Conservation (phyloP, 495 filamentous ascomycete genomes). For the Collariella sp. region DNA sequence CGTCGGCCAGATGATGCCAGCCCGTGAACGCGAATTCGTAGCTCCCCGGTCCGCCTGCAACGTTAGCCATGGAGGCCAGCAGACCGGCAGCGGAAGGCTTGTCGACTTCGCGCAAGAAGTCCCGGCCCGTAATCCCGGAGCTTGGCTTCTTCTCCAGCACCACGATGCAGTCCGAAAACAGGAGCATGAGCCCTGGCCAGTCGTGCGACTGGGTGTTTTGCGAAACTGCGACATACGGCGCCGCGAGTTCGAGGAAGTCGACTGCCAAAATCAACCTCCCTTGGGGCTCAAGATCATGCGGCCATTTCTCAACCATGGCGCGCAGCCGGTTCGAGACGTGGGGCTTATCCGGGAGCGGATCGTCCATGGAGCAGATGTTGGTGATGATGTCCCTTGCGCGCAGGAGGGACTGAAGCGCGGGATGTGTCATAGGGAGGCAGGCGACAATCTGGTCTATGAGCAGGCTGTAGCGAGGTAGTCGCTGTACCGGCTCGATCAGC, state of each 20-base stretch:
- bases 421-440: conserved; percentile 73
- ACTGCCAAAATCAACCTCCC: conserved; percentile 79
- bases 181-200: conserved; percentile 61
- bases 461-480: conserved; percentile 87
- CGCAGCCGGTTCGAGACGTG: conserved; percentile 64
- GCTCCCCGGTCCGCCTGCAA: conserved; percentile 39
- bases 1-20: conserved; percentile 58
- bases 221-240: conserved; percentile 50
- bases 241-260: conserved; percentile 67
- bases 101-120: conserved; percentile 74
- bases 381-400: conserved; percentile 85
- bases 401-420: conserved; percentile 67
- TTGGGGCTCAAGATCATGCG: conserved; percentile 55
- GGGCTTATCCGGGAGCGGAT: conserved; percentile 54
- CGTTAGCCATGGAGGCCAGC: conserved; percentile 48
- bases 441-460: conserved; percentile 91
- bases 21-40: conserved; percentile 67
- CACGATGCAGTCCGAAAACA: conserved; percentile 78
- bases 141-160: conserved; percentile 59
- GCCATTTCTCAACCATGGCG: conserved; percentile 74
- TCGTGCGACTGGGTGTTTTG: conserved; percentile 23
- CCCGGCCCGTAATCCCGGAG: conserved; percentile 59
- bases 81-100: conserved; percentile 54
- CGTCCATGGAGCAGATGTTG: conserved; percentile 87
- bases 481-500: conserved; percentile 92